Conservation (phyloP, 495 filamentous ascomycete species). For the Lasiosphaeria ovina region DNA sequence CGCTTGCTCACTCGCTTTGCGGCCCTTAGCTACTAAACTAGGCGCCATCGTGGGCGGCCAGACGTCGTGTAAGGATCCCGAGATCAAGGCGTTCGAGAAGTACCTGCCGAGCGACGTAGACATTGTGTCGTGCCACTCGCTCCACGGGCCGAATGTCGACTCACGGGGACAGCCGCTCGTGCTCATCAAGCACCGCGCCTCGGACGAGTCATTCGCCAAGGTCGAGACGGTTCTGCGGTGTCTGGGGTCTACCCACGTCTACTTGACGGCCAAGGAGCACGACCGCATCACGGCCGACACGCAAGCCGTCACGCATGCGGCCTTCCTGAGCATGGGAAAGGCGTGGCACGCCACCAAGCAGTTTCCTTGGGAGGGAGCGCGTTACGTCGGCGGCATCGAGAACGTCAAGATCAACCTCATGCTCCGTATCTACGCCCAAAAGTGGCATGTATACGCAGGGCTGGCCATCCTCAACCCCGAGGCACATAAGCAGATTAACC, state of each 20-base stretch:
- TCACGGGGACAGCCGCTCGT: slow-evolving; percentile 85
- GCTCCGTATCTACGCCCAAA: slow-evolving; percentile 93
- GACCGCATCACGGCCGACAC: slow-evolving; percentile 98
- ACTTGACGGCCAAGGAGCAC: slow-evolving; percentile 80
- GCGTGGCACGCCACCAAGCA: slow-evolving; percentile 91
- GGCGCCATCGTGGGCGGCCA: slow-evolving; percentile 95
- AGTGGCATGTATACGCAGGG: slow-evolving; percentile 98
- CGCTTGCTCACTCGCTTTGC: slow-evolving; percentile 19
- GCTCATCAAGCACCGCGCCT: slow-evolving; percentile 87
- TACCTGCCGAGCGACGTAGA: slow-evolving; percentile 85
- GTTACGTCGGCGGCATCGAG: slow-evolving; percentile 95
- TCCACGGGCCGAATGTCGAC: slow-evolving; percentile 91
- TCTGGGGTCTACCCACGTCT: slow-evolving; percentile 77
- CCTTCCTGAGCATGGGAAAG: slow-evolving; percentile 94
- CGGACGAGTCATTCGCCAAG: slow-evolving; percentile 68
- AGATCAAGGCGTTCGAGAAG: slow-evolving; percentile 89
- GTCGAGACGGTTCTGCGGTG: slow-evolving; percentile 79
- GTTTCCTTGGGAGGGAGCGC: slow-evolving; percentile 91
- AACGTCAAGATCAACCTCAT: slow-evolving; percentile 99
- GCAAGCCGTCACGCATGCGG: slow-evolving; percentile 95
- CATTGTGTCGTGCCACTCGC: slow-evolving; percentile 94
- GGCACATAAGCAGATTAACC: slow-evolving; percentile 85
- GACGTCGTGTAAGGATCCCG: slow-evolving; percentile 96
- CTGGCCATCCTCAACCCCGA: slow-evolving; percentile 94
- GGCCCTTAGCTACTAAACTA: slow-evolving; percentile 74